phyloP scores from a whole-genome alignment of 371 early-diverging fungal species.

The Apophysomyces sp. region DNA sequence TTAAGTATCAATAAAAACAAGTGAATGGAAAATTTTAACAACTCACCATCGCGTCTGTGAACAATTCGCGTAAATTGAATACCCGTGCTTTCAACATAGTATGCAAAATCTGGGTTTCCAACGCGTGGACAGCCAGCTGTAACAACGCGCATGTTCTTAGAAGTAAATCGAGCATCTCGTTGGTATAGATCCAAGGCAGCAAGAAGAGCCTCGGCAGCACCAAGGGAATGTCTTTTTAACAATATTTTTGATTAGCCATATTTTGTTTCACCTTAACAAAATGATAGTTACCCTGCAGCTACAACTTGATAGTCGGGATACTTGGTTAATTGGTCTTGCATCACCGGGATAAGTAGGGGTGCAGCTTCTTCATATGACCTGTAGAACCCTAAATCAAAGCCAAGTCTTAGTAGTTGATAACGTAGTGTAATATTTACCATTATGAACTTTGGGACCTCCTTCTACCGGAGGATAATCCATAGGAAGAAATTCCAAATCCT shows the following conservation, averaged over 20 bases:
- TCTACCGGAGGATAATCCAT: constrained; percentile 10
- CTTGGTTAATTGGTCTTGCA: constrained; percentile 1
- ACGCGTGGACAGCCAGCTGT: constrained; percentile 20
- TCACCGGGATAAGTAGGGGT: not conserved
- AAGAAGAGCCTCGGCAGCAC: constrained; percentile 8
- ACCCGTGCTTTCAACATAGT: constrained; percentile 20
- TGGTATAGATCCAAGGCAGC: constrained; percentile 14
- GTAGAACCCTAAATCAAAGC: constrained; percentile 9
- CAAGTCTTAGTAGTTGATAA: too few species aligned
- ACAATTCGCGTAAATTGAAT: constrained; percentile 16
- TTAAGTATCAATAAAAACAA: not conserved
- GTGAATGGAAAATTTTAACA: not conserved
- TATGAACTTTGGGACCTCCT: constrained; percentile 15
- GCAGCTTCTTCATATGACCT: constrained; percentile 9
- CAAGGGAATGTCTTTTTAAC: constrained; percentile 10
- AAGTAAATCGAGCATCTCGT: constrained; percentile 5
- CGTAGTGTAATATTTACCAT: too few species aligned
- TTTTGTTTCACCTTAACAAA: not conserved
- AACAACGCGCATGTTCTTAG: constrained; percentile 5
- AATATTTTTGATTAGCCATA: not conserved
- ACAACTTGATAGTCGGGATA: constrained; percentile 9
- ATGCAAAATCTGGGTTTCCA: constrained; percentile 19
- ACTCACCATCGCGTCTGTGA: constrained; percentile 13
- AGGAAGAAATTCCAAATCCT: constrained; percentile 10
- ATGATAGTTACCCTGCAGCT: constrained; percentile 6